Conservation (phyloP, 352 stramenopile species). For the Globisporangium rhizosaccharum region DNA sequence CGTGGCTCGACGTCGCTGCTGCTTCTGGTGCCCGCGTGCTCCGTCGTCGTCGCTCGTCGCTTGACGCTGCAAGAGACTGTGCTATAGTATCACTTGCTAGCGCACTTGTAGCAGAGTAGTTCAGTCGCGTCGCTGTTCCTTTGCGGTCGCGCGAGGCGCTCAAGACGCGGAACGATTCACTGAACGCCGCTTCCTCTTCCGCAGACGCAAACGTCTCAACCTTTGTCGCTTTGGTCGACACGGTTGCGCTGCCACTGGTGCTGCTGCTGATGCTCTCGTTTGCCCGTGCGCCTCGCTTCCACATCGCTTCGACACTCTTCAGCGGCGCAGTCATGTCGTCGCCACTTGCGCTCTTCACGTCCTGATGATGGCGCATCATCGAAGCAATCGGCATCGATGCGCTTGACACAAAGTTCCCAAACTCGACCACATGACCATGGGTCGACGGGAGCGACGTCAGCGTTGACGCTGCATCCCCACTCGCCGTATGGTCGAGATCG, state of each 20-base stretch:
- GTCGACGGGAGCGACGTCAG: slow-evolving; percentile 18
- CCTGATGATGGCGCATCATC: not conserved
- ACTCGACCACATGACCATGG: slow-evolving; percentile 20
- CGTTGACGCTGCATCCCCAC: not conserved
- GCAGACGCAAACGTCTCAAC: slow-evolving; percentile 21
- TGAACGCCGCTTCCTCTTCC: slow-evolving; percentile 28
- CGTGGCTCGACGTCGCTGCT: not conserved
- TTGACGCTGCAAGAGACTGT: not conserved
- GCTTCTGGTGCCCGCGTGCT: not conserved
- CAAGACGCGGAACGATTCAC: slow-evolving; percentile 25
- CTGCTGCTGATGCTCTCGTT: not conserved
- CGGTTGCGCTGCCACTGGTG: too few species aligned
- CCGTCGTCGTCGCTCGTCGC: not conserved
- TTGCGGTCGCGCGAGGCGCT: slow-evolving; percentile 20
- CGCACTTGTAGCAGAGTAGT: not conserved
- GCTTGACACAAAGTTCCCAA: slow-evolving; percentile 33
- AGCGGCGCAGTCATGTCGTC: too few species aligned
- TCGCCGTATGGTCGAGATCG: not conserved
- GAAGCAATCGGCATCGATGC: not conserved
- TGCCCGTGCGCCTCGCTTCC: slow-evolving; percentile 31
- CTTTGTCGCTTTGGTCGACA: not conserved
- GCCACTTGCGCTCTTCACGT: not conserved
- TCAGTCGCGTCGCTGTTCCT: not conserved
- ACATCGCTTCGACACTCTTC: slow-evolving; percentile 32
- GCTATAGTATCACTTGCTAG: not conserved